Conservation (phyloP, 257 asterid genomes). For the Rauvolfia tetraphylla region DNA sequence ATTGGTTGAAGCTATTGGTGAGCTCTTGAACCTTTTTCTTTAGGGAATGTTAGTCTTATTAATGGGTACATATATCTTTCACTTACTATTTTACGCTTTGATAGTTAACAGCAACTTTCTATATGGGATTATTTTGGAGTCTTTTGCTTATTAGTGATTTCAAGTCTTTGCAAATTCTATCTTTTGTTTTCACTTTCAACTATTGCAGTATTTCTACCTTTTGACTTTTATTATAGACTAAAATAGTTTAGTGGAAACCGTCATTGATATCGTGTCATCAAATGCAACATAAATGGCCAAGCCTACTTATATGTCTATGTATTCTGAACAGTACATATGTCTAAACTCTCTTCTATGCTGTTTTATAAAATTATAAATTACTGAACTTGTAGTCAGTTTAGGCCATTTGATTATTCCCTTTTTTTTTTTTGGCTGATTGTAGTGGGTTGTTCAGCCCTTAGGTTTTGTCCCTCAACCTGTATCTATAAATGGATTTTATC, state of each 20-base stretch:
- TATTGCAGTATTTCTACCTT: neutral
- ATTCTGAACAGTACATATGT: neutral
- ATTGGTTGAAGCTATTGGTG: conserved; percentile 94
- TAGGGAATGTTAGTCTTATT: neutral
- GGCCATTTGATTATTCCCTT: neutral
- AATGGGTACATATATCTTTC: neutral
- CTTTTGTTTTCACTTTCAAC: neutral
- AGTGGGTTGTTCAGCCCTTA: neutral
- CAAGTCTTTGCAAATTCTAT: neutral
- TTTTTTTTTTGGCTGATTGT: neutral
- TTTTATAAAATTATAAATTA: neutral
- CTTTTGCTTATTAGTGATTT: neutral
- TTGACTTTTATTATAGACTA: too few relatives aligned
- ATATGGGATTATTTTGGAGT: too few relatives aligned
- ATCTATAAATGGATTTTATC: neutral
- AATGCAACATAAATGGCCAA: neutral
- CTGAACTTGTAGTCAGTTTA: neutral
- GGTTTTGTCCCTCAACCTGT: neutral
- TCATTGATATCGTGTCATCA: neutral
- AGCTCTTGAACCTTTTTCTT: conserved; percentile 25
- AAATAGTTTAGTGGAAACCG: neutral
- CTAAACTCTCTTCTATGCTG: neutral
- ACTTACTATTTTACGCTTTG: neutral
- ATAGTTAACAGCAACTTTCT: too few relatives aligned
- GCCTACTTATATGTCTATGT: neutral